Base-by-base conservation (phyloP, 2,329 filamentous ascomycete genomes). In the Pestalotiopsis sp. region DNA sequence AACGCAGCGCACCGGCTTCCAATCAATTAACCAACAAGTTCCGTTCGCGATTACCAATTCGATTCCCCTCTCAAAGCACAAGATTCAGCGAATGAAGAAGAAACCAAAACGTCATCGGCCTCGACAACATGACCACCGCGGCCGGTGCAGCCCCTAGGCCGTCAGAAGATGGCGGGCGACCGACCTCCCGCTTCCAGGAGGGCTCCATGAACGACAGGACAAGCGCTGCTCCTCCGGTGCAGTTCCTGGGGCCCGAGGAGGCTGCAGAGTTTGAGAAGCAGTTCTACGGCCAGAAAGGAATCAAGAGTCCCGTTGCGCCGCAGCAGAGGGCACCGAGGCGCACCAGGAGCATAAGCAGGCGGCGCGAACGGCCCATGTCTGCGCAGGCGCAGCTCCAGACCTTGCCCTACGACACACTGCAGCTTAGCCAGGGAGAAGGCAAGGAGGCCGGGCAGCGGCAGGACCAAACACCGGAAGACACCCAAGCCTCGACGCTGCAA, bases 201-300 rank as follows among this genome's bases (percentile, higher is more conserved):
- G 94, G 92, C 56, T 95, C 92, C 75, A 95, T 97, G 93, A 93
- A 91, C 76, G 93, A 97, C 79, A 90, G 92, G 72, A 84, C 88
- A 40, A 95, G 92, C 75, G 86, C 89, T 69, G 87, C 85, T 69
- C 93, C 93, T 36, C 93, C 93, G 0, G 85, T 87, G 59, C 85
- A 89, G 56, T 94, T 92, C 78, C 84, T 92, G 57, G 89, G 71
- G 9, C 75, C 76, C 4, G 73, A 77, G 14, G 71, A 78, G 68
- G 70, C 78, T 25, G 73, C 63, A 59, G 64, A 73, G 13, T 78
- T 73, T 70, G 77, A 79, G 72, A 72, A 65, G 41, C 77, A 76
- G 60, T 78, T 79, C 73, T 77, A 75, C 61, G 36, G 41, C 12
- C 67, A 72, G 17, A n/a, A 25, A 63, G 57, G 6, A 25, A 41